Conservation (phyloP, 129 eudicot species). For the Helianthus annuus region DNA sequence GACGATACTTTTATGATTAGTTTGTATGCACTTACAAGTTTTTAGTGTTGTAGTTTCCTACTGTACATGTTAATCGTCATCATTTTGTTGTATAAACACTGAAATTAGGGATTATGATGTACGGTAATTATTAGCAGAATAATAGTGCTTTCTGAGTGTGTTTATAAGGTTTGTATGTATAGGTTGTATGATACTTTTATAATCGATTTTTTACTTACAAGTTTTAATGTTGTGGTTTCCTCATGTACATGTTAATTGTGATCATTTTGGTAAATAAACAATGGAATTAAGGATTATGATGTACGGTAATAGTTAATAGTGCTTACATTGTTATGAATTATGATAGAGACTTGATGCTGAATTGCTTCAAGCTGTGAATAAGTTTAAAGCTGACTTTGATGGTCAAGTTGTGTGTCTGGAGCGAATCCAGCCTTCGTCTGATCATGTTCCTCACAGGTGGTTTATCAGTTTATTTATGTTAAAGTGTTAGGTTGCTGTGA, state of each 20-base stretch:
- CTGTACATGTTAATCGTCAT: background rate
- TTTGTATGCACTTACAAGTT: background rate
- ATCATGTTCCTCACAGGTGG: conserved; percentile 98
- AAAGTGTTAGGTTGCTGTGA: background rate
- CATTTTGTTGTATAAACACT: background rate
- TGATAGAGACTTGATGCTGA: conserved; percentile 87
- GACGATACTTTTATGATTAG: too few relatives aligned
- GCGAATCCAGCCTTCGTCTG: conserved; percentile 95
- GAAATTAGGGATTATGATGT: background rate
- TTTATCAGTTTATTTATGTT: conserved; percentile 5
- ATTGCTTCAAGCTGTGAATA: conserved; percentile 84
- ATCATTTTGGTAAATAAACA: background rate
- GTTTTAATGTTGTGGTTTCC: background rate
- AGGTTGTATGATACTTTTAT: too few relatives aligned
- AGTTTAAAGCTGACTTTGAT: conserved; percentile 93
- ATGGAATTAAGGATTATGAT: background rate
- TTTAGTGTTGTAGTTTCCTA: background rate
- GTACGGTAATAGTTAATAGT: background rate
- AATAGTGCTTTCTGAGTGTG: conserved; percentile 3
- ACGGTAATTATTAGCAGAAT: background rate
- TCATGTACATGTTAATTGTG: background rate
- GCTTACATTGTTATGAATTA: conserved; percentile 11
- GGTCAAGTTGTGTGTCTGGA: conserved; percentile 84
- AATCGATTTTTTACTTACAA: too few relatives aligned
- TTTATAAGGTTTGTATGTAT: too few relatives aligned